Evolutionary conservation across 2,329 filamentous ascomycete species (phyloP).

Genomic region (Fusarium irregulare): DNA sequence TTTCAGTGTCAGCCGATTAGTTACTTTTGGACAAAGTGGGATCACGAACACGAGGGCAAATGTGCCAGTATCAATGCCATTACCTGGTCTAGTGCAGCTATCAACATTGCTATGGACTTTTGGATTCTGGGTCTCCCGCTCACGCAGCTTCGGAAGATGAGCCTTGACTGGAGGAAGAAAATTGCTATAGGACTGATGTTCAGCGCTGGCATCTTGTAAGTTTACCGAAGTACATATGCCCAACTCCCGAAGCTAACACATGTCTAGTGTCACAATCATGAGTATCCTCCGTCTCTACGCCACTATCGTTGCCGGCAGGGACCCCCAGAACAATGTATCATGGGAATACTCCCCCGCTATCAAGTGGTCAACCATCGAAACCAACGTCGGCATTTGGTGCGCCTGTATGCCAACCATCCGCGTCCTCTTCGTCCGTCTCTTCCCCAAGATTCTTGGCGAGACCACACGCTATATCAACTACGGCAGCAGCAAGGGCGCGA

Average conservation of each 20-base stretch:
- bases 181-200: constrained; percentile 62
- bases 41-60: constrained; percentile 56
- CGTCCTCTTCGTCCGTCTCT: background rate
- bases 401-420: background rate
- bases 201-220: constrained; percentile 59
- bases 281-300: background rate
- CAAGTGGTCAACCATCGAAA: constrained; percentile 2
- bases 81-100: constrained; percentile 61
- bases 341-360: background rate
- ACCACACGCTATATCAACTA: background rate
- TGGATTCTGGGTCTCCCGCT: constrained; percentile 65
- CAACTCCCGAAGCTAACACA: no score
- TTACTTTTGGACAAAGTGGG: constrained; percentile 66
- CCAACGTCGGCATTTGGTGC: constrained; percentile 1
- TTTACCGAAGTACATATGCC: background rate
- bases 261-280: background rate
- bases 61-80: constrained; percentile 63
- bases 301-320: background rate
- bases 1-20: constrained; percentile 64
- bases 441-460: background rate
- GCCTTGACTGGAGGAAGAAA: constrained; percentile 61
- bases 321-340: background rate
- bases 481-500: background rate
- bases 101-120: constrained; percentile 63
- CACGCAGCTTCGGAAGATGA: constrained; percentile 56